Evolutionary conservation across 2,329 filamentous ascomycete species (phyloP).

Genomic region (Cryphonectria naterciae): DNA sequence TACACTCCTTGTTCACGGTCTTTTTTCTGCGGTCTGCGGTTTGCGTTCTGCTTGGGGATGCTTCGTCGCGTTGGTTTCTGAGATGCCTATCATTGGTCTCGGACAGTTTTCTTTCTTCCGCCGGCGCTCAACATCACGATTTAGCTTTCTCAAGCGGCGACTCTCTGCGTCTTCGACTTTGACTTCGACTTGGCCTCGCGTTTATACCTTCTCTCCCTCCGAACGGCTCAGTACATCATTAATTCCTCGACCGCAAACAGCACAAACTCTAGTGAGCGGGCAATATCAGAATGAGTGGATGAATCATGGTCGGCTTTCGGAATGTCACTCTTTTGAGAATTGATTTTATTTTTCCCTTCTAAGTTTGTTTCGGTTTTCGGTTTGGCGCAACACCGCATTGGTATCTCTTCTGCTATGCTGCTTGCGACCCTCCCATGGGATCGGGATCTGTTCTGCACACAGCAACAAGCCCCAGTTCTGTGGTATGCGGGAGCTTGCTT

Average conservation of each 20-base stretch:
- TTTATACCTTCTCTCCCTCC: slow-evolving; percentile 6
- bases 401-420: background rate
- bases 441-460: background rate
- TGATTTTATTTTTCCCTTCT: background rate
- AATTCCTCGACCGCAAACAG: slow-evolving; percentile 7
- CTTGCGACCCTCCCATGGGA: background rate
- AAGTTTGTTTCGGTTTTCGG: background rate
- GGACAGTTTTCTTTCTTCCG: slow-evolving; percentile 6
- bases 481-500: background rate
- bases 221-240: slow-evolving; percentile 20
- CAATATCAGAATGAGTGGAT: slow-evolving; percentile 6
- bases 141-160: background rate
- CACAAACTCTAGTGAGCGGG: slow-evolving; percentile 14
- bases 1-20: slow-evolving; percentile 26
- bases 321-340: slow-evolving; percentile 13
- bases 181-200: slow-evolving; percentile 6
- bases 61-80: slow-evolving; percentile 18
- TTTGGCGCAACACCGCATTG: slow-evolving; percentile 3
- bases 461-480: too few relatives aligned
- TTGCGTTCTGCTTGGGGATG: slow-evolving; percentile 27
- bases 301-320: slow-evolving; percentile 14
- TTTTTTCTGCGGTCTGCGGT: slow-evolving; percentile 27
- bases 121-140: slow-evolving; percentile 9
- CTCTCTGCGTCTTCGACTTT: slow-evolving; percentile 20
- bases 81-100: background rate